Evolutionary conservation across 2,329 filamentous ascomycete species (phyloP).

Genomic region (Ascochyta fabae): DNA sequence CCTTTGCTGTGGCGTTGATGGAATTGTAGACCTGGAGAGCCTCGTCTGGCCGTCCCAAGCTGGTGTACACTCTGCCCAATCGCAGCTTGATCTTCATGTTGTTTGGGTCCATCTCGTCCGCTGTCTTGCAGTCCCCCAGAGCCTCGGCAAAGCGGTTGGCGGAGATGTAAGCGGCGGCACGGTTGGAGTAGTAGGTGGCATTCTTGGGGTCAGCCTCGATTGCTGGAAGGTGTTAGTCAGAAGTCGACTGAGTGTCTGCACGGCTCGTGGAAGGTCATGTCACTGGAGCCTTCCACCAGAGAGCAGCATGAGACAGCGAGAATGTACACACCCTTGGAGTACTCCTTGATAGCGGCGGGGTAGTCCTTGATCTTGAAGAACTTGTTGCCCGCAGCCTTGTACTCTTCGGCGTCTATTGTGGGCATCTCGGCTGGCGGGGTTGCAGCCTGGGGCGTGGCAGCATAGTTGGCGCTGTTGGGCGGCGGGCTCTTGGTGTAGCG

Average conservation of each 20-base stretch:
- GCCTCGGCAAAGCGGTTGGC: constrained; percentile 80
- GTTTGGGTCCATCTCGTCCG: constrained; percentile 81
- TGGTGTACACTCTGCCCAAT: constrained; percentile 87
- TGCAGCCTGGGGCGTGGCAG: constrained; percentile 47
- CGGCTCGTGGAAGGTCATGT: not conserved
- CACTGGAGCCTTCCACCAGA: no score
- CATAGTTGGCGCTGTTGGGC: constrained; percentile 49
- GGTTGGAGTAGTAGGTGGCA: constrained; percentile 90
- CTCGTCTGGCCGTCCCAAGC: constrained; percentile 83
- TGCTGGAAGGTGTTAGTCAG: constrained; percentile 61
- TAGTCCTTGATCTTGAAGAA: constrained; percentile 97
- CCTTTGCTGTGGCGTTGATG: constrained; percentile 84
- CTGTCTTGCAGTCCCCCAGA: constrained; percentile 83
- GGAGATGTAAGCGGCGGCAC: constrained; percentile 92
- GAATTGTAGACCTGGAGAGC: constrained; percentile 81
- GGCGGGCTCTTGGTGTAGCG: constrained; percentile 60
- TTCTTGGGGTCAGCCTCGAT: constrained; percentile 86
- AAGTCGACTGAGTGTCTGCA: not conserved
- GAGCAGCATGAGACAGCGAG: not conserved
- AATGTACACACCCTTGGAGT: constrained; percentile 80
- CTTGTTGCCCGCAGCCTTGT: constrained; percentile 93
- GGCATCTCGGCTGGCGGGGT: constrained; percentile 50
- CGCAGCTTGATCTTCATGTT: constrained; percentile 90
- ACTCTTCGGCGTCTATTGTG: constrained; percentile 84
- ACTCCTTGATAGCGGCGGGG: constrained; percentile 84